Base-by-base conservation (phyloP, 345 rosid genomes). In the Nasturtium officinale region DNA sequence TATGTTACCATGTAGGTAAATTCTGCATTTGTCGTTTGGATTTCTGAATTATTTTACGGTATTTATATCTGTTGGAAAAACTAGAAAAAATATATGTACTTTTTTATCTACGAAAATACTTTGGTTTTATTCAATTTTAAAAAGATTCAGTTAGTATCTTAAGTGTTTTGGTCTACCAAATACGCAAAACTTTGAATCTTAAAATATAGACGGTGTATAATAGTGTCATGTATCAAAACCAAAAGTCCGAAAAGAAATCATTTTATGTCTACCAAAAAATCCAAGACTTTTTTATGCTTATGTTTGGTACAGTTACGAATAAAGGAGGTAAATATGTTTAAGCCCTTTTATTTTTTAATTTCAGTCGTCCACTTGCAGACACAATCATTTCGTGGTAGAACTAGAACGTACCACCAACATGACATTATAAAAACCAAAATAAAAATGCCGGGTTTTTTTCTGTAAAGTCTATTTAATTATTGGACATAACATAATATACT, bases 321-420 rank as follows among this genome's bases (percentile, higher is more conserved):
- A 60, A 61, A 65, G 51, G 67, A 54, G 69, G 60, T 9, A 25
- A 52, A 35, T 47, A 47, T 30, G 54, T 65, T 67, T 67, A 81
- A 83, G 21, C 35, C 45, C 73, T 70, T 65, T 62, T 46, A 1
- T 46, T 35, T 67, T 2, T 20, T 5, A 63, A 25, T 82, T 71
- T 85, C 63, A 74, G 72, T 64, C 45, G 81, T 75, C 89, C 84
- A 85, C 88, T 85, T 82, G 89, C 53, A 83, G 85, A 83, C 88
- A 82, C 69, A 89, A 91, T 89, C 89, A 89, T 91, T 89, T 77
- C 74, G 78, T 54, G 80, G 69, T 80, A 77, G 81, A 86, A 85
- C 64, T 80, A 77, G 81, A 86, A 85, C 64, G 77, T 81, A 74
- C 65, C 77, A 33, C 61, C 46, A 77, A 67, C 77, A 77, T 71